Evolutionary conservation across 352 stramenopile genomes (phyloP), one percentile per base, ranked within the genome.

Genomic region (Aphanomyces astaci): DNA sequence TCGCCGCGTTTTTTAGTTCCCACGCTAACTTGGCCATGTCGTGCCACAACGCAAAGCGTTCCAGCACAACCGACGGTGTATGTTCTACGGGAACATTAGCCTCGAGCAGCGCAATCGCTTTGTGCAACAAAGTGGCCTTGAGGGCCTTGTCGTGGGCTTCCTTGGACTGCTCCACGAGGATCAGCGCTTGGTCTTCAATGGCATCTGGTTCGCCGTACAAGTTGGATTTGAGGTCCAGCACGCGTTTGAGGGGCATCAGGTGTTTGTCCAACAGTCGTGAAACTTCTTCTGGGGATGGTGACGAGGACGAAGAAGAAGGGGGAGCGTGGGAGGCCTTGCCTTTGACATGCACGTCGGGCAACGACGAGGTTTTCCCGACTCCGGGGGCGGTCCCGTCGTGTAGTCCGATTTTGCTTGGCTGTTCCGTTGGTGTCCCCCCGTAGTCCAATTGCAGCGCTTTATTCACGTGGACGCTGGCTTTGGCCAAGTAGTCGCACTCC

Each of bases 401-500:
- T n/a, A n/a, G n/a, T n/a, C n/a, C n/a, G n/a, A n/a, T n/a, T n/a
- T n/a, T n/a, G n/a, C n/a, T 45, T 60, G 10, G 63, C 43, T 27
- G 49, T 36, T 25, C 32, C 13, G 59, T 40, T 0, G 27, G 24
- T 1, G 73, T 71, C 11, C 59, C 71, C 2, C 76, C 78, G 43
- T 93, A 93, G 65, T 95, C 88, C 27, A 92, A 63, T 27, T 52
- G 62, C 2, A 92, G 65, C 24, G 81, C 85, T 63, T 90, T 84
- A 13, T 66, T 79, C 0, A 87, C 74, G 33, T 87, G 86, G 2
- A 70, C 55, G 27, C 80, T 77, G 0, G 90, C 89, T 53, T 96
- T 96, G n/a, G 72, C 76, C 7, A 96, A 67, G 63, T 95, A 96
- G 53, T 97, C 86, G 1, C 78, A 81, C 0, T 69, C 71, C n/a